phyloP scores from a whole-genome alignment of 2,329 filamentous ascomycete genomes.

The Alternaria panax region DNA sequence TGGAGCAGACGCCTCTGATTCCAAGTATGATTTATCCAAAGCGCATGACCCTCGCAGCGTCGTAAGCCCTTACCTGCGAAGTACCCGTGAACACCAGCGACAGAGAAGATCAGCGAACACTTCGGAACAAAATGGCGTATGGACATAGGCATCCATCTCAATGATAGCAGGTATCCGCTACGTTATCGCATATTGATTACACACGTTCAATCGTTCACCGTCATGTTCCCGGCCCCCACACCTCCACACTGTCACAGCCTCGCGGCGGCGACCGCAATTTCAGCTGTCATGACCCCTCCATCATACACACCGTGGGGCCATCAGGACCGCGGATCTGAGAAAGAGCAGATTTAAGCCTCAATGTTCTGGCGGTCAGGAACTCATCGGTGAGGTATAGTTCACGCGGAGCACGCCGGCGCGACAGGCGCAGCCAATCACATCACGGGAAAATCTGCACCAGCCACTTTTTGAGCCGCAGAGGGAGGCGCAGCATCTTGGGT shows the following conservation, averaged over 20 bases:
- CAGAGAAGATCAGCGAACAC: neutral
- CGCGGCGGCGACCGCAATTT: slow-evolving; percentile 19
- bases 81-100: neutral
- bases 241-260: slow-evolving; percentile 23
- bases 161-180: slow-evolving; percentile 12
- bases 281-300: slow-evolving; percentile 25
- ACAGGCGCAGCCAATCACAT: slow-evolving; percentile 21
- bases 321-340: slow-evolving; percentile 10
- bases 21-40: slow-evolving; percentile 3
- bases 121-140: slow-evolving; percentile 1
- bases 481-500: slow-evolving; percentile 13
- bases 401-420: slow-evolving; percentile 12
- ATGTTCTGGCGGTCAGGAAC: slow-evolving; percentile 13
- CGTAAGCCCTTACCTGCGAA: slow-evolving; percentile 6
- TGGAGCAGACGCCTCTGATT: neutral
- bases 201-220: slow-evolving; percentile 1
- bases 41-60: slow-evolving; percentile 14
- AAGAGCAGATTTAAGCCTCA: slow-evolving; percentile 14
- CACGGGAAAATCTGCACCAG: slow-evolving; percentile 12
- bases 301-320: slow-evolving; percentile 10
- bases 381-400: slow-evolving; percentile 17
- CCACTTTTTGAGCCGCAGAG: slow-evolving; percentile 18
- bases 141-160: slow-evolving; percentile 11
- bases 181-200: slow-evolving; percentile 3
- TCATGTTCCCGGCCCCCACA: slow-evolving; percentile 21